Evolutionary conservation across 768 basidiomycete species (phyloP).

Genomic region (Hortiboletus flavorubellus): DNA sequence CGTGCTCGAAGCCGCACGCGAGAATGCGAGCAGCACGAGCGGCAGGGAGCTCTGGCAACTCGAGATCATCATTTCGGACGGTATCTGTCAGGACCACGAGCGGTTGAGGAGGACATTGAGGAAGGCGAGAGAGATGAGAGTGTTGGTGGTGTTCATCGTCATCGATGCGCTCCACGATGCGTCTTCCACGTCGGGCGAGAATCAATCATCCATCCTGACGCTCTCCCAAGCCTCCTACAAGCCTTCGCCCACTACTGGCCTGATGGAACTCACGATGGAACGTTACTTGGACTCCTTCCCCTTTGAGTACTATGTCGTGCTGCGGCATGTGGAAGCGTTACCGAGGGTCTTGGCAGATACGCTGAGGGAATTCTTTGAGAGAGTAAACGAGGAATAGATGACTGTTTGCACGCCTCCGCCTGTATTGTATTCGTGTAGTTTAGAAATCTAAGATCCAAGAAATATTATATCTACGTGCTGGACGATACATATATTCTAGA

Average conservation of each 20-base stretch:
- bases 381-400: constrained; percentile 60
- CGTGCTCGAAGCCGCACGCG: constrained; percentile 74
- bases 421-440: neutral
- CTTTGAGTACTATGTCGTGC: constrained; percentile 95
- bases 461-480: constrained; percentile 1
- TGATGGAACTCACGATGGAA: constrained; percentile 82
- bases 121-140: constrained; percentile 81
- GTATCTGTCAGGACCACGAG: constrained; percentile 97
- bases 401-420: neutral
- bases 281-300: constrained; percentile 96
- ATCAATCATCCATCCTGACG: constrained; percentile 78
- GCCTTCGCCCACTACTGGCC: constrained; percentile 42
- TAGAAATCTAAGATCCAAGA: neutral
- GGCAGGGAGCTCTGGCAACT: constrained; percentile 92
- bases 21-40: constrained; percentile 55
- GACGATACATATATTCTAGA: neutral
- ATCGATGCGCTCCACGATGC: constrained; percentile 79
- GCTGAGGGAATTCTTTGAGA: constrained; percentile 88
- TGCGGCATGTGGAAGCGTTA: constrained; percentile 85
- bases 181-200: constrained; percentile 21
- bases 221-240: constrained; percentile 93
- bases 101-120: constrained; percentile 74
- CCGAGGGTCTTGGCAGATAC: constrained; percentile 88
- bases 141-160: constrained; percentile 96
- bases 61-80: constrained; percentile 97